Base-by-base conservation (phyloP, 495 filamentous ascomycete species). In the Aspergillus leporis region DNA sequence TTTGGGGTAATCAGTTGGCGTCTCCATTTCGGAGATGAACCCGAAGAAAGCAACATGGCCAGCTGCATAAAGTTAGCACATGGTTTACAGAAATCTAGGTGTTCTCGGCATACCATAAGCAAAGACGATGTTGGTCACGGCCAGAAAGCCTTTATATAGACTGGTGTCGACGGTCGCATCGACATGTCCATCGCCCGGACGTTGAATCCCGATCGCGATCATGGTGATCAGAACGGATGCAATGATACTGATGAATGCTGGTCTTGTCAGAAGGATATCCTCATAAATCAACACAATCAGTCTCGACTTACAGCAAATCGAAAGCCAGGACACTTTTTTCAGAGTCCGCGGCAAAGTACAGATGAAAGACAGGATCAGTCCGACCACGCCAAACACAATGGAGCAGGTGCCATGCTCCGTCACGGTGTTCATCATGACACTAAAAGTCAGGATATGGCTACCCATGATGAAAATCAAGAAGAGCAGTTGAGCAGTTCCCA, bases 381-480 rank as follows among this genome's bases (percentile, higher is more conserved):
- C 90, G 21, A 89, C 76, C 22, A 88, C 69, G 21, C 79, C 80
- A 64, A 88, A 93, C 3, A 85, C 78, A 56, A 91, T 82, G 5
- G 87, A 85, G 67, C 90, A 93, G 0, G 79, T 73, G 4, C 77
- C 83, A 65, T 90, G 81, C 1, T 83, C 68, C 4, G 86, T 85
- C 41, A 92, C 70, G 19, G 78, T 83, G 51, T 87, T 86, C 70
- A 92, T 81, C 67, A 85, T 84, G 57, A 93, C 88, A 9, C 81
- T 82, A 64, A 90, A 91, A 0, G 86, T 89, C 41, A 92, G 73
- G 49, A 91, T 79, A 64, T 93, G 90, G 14, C 86, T 88, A n/a
- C 80, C 89, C 75, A 88, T 86, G 58, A 89, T 83, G 73, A 92
- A 91, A 25, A 87, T 69, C 30, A 90, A 75, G 55, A 90, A 83